Conservation (phyloP, 2,329 filamentous ascomycete species). For the Paraconiothyrium brasiliense region DNA sequence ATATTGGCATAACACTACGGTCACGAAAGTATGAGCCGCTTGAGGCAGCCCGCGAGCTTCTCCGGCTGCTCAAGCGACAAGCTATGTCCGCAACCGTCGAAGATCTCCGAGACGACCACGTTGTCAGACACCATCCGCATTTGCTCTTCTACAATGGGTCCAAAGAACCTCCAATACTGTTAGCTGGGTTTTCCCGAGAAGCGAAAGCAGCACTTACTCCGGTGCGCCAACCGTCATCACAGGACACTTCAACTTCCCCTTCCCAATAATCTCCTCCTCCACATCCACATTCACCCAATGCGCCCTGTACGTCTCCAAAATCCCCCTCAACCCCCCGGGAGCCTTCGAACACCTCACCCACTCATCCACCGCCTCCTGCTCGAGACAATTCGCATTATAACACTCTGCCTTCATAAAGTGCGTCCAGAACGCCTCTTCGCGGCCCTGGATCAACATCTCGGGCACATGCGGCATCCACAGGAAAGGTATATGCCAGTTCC, state of each 20-base stretch:
- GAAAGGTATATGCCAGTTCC: slow-evolving; percentile 6
- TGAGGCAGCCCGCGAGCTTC: neutral
- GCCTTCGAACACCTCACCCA: slow-evolving; percentile 4
- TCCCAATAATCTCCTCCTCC: neutral
- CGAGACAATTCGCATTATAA: slow-evolving; percentile 5
- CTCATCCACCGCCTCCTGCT: slow-evolving; percentile 3
- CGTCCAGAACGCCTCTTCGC: slow-evolving; percentile 3
- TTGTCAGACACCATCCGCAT: slow-evolving; percentile 2
- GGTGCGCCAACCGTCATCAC: slow-evolving; percentile 8
- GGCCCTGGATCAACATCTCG: slow-evolving; percentile 3
- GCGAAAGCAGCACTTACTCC: neutral
- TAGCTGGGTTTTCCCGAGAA: neutral
- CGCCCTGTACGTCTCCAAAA: slow-evolving; percentile 7
- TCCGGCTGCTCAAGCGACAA: neutral
- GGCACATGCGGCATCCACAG: slow-evolving; percentile 8
- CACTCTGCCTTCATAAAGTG: slow-evolving; percentile 8
- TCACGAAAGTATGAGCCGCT: neutral
- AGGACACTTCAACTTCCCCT: slow-evolving; percentile 6
- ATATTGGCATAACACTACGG: neutral
- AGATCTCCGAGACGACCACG: neutral
- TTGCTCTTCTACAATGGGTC: slow-evolving; percentile 4
- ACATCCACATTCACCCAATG: slow-evolving; percentile 8
- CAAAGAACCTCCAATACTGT: slow-evolving; percentile 1
- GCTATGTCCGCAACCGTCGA: slow-evolving; percentile 1
- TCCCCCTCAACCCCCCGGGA: slow-evolving; percentile 1